A percentile compares a stretch with the other conserved stretches of the same genome.
These are phyloP conservation scores for Gynandropsis gynandra DNA, from an alignment of 345 rosid species.

Conservation along the genomic window DNA sequence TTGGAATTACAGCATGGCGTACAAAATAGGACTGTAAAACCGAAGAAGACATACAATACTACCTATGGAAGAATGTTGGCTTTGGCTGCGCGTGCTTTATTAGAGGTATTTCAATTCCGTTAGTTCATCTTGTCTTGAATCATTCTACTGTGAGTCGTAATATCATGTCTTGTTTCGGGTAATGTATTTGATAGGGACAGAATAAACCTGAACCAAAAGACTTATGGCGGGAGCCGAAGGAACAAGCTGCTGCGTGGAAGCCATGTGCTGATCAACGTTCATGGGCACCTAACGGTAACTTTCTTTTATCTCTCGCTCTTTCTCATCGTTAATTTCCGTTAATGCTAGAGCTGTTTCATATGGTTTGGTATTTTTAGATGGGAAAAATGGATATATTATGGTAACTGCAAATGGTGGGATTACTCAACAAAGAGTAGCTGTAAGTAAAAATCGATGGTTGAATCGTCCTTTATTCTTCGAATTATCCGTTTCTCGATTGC, in stretches of 20 bases:
- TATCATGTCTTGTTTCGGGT: background rate
- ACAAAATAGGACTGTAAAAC: constrained; percentile 29
- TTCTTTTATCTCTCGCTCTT: constrained; percentile 18
- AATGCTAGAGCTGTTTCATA: constrained; percentile 11
- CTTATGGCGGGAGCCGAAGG: constrained; percentile 72
- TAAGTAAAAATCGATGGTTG: constrained; percentile 25
- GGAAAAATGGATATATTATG: constrained; percentile 77
- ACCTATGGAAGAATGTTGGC: constrained; percentile 69
- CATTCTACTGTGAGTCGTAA: background rate
- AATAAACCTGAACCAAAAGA: constrained; percentile 85
- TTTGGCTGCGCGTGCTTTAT: constrained; percentile 79
- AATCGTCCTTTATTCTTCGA: constrained; percentile 1
- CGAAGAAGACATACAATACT: constrained; percentile 39
- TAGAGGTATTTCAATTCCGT: constrained; percentile 45
- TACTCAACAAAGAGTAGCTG: constrained; percentile 97
- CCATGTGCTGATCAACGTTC: constrained; percentile 74
- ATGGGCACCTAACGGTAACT: constrained; percentile 60
- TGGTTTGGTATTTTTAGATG: constrained; percentile 30
- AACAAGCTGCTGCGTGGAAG: constrained; percentile 73
- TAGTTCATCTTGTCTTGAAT: background rate
- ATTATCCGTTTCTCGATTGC: background rate
- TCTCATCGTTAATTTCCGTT: background rate
- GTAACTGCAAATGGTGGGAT: constrained; percentile 98
- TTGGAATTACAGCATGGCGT: constrained; percentile 32
- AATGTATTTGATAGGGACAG: constrained; percentile 35